phyloP scores from a whole-genome alignment of 495 filamentous ascomycete species.

The Trypethelium eluteriae region DNA sequence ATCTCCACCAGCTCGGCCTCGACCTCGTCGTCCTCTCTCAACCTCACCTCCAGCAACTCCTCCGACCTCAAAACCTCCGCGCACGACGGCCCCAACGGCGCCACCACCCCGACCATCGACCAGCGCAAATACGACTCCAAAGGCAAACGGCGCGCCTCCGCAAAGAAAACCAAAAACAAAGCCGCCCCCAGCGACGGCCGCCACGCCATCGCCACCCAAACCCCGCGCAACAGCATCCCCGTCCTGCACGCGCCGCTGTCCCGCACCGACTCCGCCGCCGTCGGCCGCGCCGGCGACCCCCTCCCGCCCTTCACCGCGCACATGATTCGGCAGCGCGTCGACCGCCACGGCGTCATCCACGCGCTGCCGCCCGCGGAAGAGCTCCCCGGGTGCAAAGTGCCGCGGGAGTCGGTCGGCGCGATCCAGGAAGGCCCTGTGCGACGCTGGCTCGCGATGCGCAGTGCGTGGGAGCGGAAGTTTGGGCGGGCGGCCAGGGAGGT shows the following conservation, averaged over 20 bases:
- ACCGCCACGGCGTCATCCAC: conserved; percentile 63
- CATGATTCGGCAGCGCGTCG: conserved; percentile 85
- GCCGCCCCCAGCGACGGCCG: conserved; percentile 14
- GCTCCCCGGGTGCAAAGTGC: conserved; percentile 55
- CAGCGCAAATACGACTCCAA: not conserved
- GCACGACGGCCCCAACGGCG: conserved; percentile 23
- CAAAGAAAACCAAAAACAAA: conserved; percentile 16
- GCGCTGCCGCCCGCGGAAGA: conserved; percentile 54
- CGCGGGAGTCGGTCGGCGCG: conserved; percentile 59
- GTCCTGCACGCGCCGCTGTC: conserved; percentile 20
- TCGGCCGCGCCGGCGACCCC: conserved; percentile 76
- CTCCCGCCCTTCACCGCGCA: conserved; percentile 68
- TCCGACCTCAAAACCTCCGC: conserved; percentile 45
- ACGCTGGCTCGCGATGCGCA: conserved; percentile 71
- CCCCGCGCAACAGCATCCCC: conserved; percentile 14
- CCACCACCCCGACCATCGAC: conserved; percentile 4
- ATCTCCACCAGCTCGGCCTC: conserved; percentile 45
- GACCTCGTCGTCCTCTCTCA: not conserved
- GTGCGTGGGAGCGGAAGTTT: conserved; percentile 63
- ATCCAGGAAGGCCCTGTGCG: conserved; percentile 70
- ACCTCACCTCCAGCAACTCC: not conserved
- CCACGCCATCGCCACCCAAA: conserved; percentile 2
- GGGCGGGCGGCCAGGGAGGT: conserved; percentile 57
- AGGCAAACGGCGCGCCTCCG: conserved; percentile 24
- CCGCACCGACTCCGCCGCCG: conserved; percentile 29